Evolutionary conservation across 148 eudicot species (phyloP), one percentile per base, ranked within the genome.

Genomic region (Bassia scoparia): DNA sequence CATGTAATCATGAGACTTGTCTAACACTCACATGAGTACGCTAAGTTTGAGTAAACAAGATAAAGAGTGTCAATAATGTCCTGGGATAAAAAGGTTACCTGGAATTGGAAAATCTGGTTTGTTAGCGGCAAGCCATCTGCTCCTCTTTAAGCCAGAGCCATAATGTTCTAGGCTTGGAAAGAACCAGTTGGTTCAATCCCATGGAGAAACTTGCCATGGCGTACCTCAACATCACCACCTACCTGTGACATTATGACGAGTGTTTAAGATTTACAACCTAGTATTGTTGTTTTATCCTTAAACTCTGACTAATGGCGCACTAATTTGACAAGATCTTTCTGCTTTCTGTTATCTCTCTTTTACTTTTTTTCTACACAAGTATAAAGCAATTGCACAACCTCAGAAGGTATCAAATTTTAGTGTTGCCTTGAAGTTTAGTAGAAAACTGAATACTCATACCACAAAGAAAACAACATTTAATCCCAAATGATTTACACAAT

Each of bases 111-210:
- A 83, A 61, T 88, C 97, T 52, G 92, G 82, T 77, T 86, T 49
- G 81, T 66, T 60, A 83, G 49, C 53, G 95, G 89, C 61, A 86
- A 82, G 69, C 92, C 87, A 60, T 85, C 94, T 83, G 78, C 81
- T 90, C 84, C 99, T 87, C 79, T 96, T 96, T 49, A 87, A 75
- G 71, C 89, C 87, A 65, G 88, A 84, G 85, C 74, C 77, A 84
- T 65, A 15, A 88, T 33, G 71, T 79, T 84, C 83, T 85, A 61
- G 96, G 76, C 70, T 81, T 83, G 85, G 73, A 84, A 78, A 4
- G 96, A 82, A 79, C 96, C 87, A 34, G 83, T 77, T 67, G 80
- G 94, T 80, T 96, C 94, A 66, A 96, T 87, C 99, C 99, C 99
- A 96, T 29, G 99, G 99, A 60, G 99, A 96, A 34, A 96, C 92